phyloP scores from a whole-genome alignment of 805 yeast genomes.

The Komagataella kurtzmanii region DNA sequence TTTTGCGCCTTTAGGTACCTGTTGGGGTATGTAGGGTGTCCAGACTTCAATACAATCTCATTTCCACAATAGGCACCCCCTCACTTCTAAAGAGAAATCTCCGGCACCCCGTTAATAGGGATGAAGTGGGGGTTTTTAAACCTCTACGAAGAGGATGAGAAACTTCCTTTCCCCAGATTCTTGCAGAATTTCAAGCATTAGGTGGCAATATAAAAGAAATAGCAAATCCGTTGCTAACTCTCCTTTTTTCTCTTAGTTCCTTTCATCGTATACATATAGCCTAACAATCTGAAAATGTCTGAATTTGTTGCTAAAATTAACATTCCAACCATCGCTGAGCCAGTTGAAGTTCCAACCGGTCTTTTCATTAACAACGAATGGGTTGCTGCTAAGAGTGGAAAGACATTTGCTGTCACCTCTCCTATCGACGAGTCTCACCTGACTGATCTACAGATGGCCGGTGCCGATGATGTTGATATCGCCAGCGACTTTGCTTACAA shows the following conservation, averaged over 20 bases:
- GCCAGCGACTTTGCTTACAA: conserved; percentile 58
- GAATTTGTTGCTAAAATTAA: conserved; percentile 8
- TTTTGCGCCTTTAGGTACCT: not conserved
- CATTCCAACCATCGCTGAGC: conserved; percentile 15
- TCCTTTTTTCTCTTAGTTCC: not conserved
- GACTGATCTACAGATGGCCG: conserved; percentile 37
- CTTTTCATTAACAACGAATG: conserved; percentile 49
- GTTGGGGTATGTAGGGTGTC: not conserved
- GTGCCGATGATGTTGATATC: conserved; percentile 48
- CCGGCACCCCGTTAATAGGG: not conserved
- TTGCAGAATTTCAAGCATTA: not conserved
- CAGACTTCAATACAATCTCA: no score
- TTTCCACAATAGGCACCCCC: not conserved
- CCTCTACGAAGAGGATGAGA: not conserved
- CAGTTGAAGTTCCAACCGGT: conserved; percentile 28
- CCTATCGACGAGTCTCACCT: conserved; percentile 41
- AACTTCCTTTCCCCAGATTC: not conserved
- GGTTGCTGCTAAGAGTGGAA: conserved; percentile 19
- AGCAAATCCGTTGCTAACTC: not conserved
- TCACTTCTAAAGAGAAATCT: not conserved
- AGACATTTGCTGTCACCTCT: conserved; percentile 35
- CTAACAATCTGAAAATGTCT: not conserved
- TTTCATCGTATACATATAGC: not conserved
- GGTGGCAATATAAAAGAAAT: not conserved
- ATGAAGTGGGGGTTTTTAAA: not conserved